These are phyloP conservation scores for Xylariomycetidae sp. DNA, from an alignment of 2,329 filamentous ascomycete species.

Conservation along the genomic window DNA sequence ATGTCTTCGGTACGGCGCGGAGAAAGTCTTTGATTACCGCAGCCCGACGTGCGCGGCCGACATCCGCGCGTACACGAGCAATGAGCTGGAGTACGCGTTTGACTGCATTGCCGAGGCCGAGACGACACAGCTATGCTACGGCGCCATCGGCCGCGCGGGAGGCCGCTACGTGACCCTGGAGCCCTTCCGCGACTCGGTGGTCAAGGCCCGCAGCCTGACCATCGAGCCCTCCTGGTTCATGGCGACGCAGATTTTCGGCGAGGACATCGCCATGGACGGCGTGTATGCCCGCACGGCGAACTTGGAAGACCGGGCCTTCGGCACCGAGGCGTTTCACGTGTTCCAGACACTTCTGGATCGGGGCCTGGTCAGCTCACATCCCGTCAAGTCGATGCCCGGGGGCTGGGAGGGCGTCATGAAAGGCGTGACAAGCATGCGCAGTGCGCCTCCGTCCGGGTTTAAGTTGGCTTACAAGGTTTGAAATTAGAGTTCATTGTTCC, in stretches of 20 bases:
- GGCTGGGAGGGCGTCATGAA: conserved; percentile 12
- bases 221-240: conserved; percentile 14
- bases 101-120: conserved; percentile 37
- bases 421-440: conserved; percentile 9
- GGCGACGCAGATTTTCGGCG: conserved; percentile 9
- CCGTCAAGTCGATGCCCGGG: conserved; percentile 11
- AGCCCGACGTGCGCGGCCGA: conserved; percentile 27
- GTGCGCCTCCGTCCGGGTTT: conserved; percentile 5
- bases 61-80: conserved; percentile 32
- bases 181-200: conserved; percentile 21
- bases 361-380: conserved; percentile 9
- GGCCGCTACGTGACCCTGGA: conserved; percentile 34
- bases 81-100: conserved; percentile 32
- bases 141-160: conserved; percentile 30
- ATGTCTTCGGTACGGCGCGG: conserved; percentile 38
- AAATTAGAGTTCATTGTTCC: not conserved
- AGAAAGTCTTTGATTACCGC: conserved; percentile 40
- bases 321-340: conserved; percentile 3
- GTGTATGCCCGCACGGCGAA: conserved; percentile 5
- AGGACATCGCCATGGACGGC: conserved; percentile 4
- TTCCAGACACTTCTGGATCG: conserved; percentile 10
- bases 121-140: conserved; percentile 33
- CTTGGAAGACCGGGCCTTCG: conserved; percentile 2
- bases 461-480: conserved; percentile 8
- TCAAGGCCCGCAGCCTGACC: conserved; percentile 7